Base-by-base conservation (phyloP, 225 moss, liverwort and hornwort genomes). In the Straminergon stramineum region DNA sequence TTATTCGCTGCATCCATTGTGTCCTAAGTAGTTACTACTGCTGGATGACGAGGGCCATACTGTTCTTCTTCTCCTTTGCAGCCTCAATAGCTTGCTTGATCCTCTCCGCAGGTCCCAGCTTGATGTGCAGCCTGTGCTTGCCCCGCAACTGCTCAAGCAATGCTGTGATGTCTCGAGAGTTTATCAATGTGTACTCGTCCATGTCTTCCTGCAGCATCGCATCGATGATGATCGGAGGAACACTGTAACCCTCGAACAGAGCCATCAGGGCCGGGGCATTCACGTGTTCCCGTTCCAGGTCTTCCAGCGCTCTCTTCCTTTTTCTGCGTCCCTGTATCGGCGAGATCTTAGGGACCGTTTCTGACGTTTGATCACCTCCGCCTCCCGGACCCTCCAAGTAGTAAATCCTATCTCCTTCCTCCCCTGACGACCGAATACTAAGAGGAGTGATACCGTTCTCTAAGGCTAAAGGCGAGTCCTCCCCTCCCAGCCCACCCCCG, bases 151-250 rank as follows among this genome's bases (percentile, higher is more conserved):
- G 94, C 77, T 94, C 94, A 61, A 94, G 89, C 86, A 94, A 91
- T 35, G 61, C 83, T 6, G 89, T 84, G 62, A 94, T 82, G 10
- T 94, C 94, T 86, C 92, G 90, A 84, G 94, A 93, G 51, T 94
- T 94, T 37, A 93, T 89, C 56, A 94, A 67, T 35, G 94, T 94
- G 81, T 89, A 86, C 88, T 94, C 94, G 80, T 94, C 94, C 93
- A 94, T 93, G 76, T 94, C 94, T 85, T 94, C 94, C n/a, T 94
- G 94, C 55, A 94, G 87, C 94, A 94, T 94, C 51, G 93, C 94
- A 73, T 94, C 93, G 43, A 94, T 93, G 48, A 94, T 92, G n/a
- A 56, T 92, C 39, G 86, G 52, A 61, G 94, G 94, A 81, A 94
- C 88, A 82, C 86, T 93, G 70, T 91, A 94, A 5, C 93, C 94